These are phyloP conservation scores for Evernia prunastri DNA, from an alignment of 495 filamentous ascomycete species.

Conservation along the genomic window DNA sequence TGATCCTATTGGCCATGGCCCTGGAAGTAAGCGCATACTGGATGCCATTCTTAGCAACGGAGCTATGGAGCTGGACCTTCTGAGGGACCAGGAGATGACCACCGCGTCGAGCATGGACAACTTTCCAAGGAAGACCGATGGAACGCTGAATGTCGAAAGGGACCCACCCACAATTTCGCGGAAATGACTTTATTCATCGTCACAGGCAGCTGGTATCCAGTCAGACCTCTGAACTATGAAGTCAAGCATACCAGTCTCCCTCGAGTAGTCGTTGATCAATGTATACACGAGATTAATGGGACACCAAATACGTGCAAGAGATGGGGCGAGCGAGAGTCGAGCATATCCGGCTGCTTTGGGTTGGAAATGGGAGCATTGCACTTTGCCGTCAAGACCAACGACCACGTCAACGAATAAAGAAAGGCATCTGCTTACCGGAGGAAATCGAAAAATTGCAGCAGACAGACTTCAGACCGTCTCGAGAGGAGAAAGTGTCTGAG, in stretches of 20 bases:
- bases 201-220: slow-evolving; percentile 6
- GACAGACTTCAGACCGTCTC: background rate
- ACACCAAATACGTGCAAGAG: background rate
- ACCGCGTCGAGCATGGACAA: background rate
- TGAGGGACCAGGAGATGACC: slow-evolving; percentile 1
- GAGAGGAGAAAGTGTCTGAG: background rate
- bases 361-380: background rate
- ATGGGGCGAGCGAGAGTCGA: background rate
- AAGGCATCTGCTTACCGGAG: background rate
- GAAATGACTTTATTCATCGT: slow-evolving; percentile 7
- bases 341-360: background rate
- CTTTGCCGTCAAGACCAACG: background rate
- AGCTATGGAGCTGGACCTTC: background rate
- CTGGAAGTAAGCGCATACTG: background rate
- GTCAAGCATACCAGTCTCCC: background rate
- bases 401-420: background rate
- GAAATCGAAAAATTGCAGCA: background rate
- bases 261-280: slow-evolving; percentile 2
- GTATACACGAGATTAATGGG: background rate
- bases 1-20: background rate
- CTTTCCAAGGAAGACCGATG: background rate
- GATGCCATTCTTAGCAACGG: background rate
- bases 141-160: slow-evolving; percentile 3
- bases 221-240: slow-evolving; percentile 6
- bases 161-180: background rate